These are phyloP conservation scores for Pisolithus microcarpus DNA, from an alignment of 768 basidiomycete species.

Conservation along the genomic window DNA sequence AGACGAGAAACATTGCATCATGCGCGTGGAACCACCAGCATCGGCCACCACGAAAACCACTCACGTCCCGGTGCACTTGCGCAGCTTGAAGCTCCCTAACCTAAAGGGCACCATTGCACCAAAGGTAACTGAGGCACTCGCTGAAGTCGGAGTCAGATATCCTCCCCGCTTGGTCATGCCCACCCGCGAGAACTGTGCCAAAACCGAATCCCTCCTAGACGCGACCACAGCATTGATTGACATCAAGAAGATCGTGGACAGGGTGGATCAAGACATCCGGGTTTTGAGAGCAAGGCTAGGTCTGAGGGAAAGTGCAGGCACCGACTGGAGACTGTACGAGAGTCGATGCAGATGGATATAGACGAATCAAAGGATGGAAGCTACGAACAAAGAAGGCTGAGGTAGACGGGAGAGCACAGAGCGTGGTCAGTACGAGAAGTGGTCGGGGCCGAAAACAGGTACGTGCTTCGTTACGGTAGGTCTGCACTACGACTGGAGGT, in stretches of 20 bases:
- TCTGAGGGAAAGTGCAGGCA: slow-evolving; percentile 40
- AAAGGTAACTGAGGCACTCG: slow-evolving; percentile 69
- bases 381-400: slow-evolving; percentile 29
- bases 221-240: slow-evolving; percentile 74
- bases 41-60: slow-evolving; percentile 55
- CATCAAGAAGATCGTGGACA: slow-evolving; percentile 81
- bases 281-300: slow-evolving; percentile 58
- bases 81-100: slow-evolving; percentile 77
- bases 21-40: slow-evolving; percentile 52
- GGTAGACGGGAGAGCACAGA: slow-evolving; percentile 56
- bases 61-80: slow-evolving; percentile 74
- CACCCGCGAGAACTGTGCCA: slow-evolving; percentile 70
- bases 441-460: slow-evolving; percentile 54
- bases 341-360: slow-evolving; percentile 43
- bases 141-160: slow-evolving; percentile 68
- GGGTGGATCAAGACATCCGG: slow-evolving; percentile 78
- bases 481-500: background rate
- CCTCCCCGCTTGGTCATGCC: slow-evolving; percentile 87
- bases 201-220: slow-evolving; percentile 67
- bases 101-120: slow-evolving; percentile 70
- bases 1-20: slow-evolving; percentile 71
- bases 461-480: background rate
- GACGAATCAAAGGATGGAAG: slow-evolving; percentile 35
- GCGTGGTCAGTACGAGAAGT: slow-evolving; percentile 54
- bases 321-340: slow-evolving; percentile 31